Percentiles rank a stretch among this genome's conserved stretches.
Conservation (phyloP, 805 yeast genomes). For the Teunomyces tritomae region DNA sequence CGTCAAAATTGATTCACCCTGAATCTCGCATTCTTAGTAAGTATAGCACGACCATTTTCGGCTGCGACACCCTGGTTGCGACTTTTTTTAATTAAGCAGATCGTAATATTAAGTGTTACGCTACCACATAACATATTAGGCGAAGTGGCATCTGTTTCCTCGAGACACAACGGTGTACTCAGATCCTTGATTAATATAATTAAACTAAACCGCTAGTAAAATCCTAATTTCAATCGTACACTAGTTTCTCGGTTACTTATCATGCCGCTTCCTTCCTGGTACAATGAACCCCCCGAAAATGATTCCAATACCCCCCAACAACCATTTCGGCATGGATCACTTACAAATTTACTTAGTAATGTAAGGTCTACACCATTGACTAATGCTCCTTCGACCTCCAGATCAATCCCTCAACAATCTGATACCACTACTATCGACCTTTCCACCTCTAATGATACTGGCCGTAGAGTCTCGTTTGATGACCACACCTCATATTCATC, state of each 20-base stretch:
- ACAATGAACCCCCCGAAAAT: slow-evolving; percentile 2
- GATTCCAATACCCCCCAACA: neutral
- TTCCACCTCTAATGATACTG: neutral
- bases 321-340: neutral
- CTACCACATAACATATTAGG: neutral
- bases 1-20: neutral
- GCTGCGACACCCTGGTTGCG: neutral
- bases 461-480: neutral
- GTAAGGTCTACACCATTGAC: neutral
- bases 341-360: neutral
- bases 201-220: neutral
- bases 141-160: neutral
- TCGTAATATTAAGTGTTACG: neutral
- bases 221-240: neutral
- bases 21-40: neutral
- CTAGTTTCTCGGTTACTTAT: neutral
- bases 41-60: neutral
- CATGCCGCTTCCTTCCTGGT: slow-evolving; percentile 3
- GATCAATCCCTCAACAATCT: neutral
- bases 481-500: neutral
- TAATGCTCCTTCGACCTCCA: neutral
- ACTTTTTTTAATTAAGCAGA: neutral
- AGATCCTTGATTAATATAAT: neutral
- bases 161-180: neutral
- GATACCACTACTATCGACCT: neutral